Conservation (phyloP, 306 rosid genomes). For the Cicer yamashitae region DNA sequence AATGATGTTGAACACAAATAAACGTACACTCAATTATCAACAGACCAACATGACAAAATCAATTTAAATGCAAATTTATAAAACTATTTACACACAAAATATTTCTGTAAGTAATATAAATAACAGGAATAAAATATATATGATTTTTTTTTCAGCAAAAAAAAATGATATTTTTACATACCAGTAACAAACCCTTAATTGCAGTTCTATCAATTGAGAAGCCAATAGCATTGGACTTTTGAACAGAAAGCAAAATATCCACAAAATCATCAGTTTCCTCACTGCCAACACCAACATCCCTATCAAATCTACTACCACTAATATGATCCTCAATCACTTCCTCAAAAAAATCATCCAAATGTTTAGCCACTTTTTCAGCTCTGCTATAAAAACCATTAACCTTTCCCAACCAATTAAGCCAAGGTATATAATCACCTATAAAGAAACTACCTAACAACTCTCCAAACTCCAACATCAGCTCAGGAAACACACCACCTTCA, state of each 20-base stretch:
- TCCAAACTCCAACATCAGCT: conserved; percentile 29
- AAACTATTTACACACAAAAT: too few species aligned
- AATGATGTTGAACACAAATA: too few species aligned
- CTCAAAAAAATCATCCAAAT: conserved; percentile 35
- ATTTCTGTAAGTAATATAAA: not conserved
- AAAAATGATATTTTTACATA: not conserved
- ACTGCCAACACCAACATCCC: not conserved
- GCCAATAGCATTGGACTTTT: conserved; percentile 15
- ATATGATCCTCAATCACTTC: conserved; percentile 21
- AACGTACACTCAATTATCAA: too few species aligned
- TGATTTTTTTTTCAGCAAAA: too few species aligned
- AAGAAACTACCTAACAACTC: conserved; percentile 33
- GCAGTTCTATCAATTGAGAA: conserved; percentile 25
- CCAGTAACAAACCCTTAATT: conserved; percentile 41
- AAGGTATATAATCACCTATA: conserved; percentile 39
- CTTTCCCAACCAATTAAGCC: conserved; percentile 44
- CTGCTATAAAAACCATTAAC: conserved; percentile 34
- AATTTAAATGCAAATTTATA: too few species aligned
- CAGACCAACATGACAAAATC: too few species aligned
- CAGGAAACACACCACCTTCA: conserved; percentile 38
- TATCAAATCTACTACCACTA: not conserved
- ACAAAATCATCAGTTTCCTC: conserved; percentile 40
- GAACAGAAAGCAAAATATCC: conserved; percentile 36
- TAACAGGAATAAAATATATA: not conserved
- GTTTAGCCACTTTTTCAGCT: conserved; percentile 29